Conservation (phyloP, 1,139 yeast species). For the Yamadazyma buinensis region DNA sequence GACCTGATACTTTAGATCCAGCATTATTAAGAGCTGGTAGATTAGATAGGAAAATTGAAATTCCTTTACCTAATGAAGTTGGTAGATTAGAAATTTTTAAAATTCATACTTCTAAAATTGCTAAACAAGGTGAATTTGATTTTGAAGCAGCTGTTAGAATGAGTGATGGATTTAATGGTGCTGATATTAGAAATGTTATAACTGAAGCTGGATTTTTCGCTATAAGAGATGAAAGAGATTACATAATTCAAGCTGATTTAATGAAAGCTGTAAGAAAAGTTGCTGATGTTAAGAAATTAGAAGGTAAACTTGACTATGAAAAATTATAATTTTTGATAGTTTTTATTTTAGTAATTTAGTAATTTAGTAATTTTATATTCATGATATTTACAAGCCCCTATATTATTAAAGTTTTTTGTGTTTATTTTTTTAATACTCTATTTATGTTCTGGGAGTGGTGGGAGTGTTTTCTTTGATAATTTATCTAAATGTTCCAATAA, state of each 20-base stretch:
- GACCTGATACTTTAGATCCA: conserved; percentile 99
- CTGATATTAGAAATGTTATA: conserved; percentile 93
- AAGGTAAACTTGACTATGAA: conserved; percentile 93
- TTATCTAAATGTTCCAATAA: conserved; percentile 39
- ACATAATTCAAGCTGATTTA: conserved; percentile 86
- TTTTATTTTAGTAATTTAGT: background rate
- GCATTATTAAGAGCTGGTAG: conserved; percentile 98
- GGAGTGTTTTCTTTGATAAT: conserved; percentile 27
- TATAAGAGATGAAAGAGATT: conserved; percentile 95
- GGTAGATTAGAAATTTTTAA: conserved; percentile 94
- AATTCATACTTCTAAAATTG: conserved; percentile 83
- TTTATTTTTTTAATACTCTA: background rate
- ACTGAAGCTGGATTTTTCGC: conserved; percentile 99
- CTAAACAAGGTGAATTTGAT: conserved; percentile 94
- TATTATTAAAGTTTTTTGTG: background rate
- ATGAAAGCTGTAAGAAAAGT: conserved; percentile 99
- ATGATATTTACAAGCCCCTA: conserved; percentile 3
- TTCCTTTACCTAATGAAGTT: conserved; percentile 93
- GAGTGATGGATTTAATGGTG: conserved; percentile 99
- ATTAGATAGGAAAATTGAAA: conserved; percentile 95
- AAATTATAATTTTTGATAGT: conserved; percentile 49
- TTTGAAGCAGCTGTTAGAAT: conserved; percentile 95
- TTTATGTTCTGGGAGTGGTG: conserved; percentile 7
- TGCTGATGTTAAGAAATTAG: conserved; percentile 94
- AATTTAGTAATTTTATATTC: conserved; percentile 1